phyloP scores from a whole-genome alignment of 2,329 filamentous ascomycete species.

The Colletotrichum cereale region DNA sequence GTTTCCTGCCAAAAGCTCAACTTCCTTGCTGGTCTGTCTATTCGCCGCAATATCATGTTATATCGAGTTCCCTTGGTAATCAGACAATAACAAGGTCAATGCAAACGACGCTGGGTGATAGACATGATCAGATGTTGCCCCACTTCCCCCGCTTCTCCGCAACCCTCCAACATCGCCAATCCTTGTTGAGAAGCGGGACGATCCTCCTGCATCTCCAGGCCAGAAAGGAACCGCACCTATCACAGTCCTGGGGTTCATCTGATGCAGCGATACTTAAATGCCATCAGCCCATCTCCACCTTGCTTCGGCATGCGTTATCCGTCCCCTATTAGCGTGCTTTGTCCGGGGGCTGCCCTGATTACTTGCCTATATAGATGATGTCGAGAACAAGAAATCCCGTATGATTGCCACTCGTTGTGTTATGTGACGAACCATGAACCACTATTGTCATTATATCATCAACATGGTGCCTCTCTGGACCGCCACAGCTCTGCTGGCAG shows the following conservation, averaged over 20 bases:
- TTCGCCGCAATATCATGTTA: not conserved
- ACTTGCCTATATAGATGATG: not conserved
- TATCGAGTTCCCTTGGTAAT: not conserved
- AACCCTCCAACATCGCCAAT: not conserved
- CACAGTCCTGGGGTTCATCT: not conserved
- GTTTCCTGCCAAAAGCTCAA: not conserved
- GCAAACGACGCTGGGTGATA: not conserved
- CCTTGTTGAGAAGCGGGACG: not conserved
- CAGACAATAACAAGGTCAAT: no score
- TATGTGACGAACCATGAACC: not conserved
- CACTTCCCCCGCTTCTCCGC: slow-evolving; percentile 14
- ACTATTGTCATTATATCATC: not conserved
- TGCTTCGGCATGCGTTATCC: not conserved
- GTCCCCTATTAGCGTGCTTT: not conserved
- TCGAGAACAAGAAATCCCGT: no score
- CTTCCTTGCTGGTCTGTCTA: not conserved
- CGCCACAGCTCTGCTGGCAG: slow-evolving; percentile 12
- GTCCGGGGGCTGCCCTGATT: no score
- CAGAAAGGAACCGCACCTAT: slow-evolving; percentile 11
- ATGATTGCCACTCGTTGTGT: not conserved
- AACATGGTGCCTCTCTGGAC: slow-evolving; percentile 17
- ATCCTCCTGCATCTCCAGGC: not conserved
- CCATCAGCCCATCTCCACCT: not conserved
- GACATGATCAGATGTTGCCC: not conserved
- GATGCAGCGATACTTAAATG: not conserved